Evolutionary conservation across 169 alveolate genomes (phyloP).

Genomic region (Neospora caninum): DNA sequence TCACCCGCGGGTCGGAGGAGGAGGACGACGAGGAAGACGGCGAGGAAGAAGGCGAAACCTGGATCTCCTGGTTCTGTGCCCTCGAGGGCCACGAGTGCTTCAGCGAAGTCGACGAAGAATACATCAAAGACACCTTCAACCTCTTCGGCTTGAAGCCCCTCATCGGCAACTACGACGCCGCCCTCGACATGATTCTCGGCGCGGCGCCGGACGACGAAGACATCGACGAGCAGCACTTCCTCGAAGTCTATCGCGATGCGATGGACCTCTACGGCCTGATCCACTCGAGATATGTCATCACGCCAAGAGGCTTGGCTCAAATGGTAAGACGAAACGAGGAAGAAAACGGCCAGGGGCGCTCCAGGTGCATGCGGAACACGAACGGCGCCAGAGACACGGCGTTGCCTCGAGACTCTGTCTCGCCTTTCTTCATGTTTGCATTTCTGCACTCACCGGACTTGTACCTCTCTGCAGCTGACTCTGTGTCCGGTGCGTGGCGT

Average conservation of each 20-base stretch:
- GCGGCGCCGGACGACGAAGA: slow-evolving; percentile 73
- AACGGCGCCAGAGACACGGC: too few species aligned
- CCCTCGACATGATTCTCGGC: slow-evolving; percentile 88
- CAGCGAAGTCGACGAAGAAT: slow-evolving; percentile 94
- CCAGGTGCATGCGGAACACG: not conserved
- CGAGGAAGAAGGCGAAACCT: slow-evolving; percentile 61
- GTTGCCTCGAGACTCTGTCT: too few species aligned
- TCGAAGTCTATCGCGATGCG: slow-evolving; percentile 83
- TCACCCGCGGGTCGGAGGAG: slow-evolving; percentile 29
- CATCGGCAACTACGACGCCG: slow-evolving; percentile 85
- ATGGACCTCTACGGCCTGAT: slow-evolving; percentile 93
- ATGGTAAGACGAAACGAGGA: slow-evolving; percentile 73
- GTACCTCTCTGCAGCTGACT: too few species aligned
- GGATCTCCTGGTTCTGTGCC: slow-evolving; percentile 96
- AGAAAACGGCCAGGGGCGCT: not conserved
- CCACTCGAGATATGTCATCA: slow-evolving; percentile 93
- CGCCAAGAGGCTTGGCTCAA: slow-evolving; percentile 91
- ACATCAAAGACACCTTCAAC: slow-evolving; percentile 93
- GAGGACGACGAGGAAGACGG: slow-evolving; percentile 63
- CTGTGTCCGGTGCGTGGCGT: too few species aligned
- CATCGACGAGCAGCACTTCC: slow-evolving; percentile 64
- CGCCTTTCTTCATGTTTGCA: too few species aligned
- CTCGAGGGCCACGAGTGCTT: slow-evolving; percentile 92
- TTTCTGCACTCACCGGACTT: too few species aligned
- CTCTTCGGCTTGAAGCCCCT: slow-evolving; percentile 86